These are phyloP conservation scores for Eucalyptus regnans DNA, from an alignment of 345 rosid genomes.

Conservation along the genomic window DNA sequence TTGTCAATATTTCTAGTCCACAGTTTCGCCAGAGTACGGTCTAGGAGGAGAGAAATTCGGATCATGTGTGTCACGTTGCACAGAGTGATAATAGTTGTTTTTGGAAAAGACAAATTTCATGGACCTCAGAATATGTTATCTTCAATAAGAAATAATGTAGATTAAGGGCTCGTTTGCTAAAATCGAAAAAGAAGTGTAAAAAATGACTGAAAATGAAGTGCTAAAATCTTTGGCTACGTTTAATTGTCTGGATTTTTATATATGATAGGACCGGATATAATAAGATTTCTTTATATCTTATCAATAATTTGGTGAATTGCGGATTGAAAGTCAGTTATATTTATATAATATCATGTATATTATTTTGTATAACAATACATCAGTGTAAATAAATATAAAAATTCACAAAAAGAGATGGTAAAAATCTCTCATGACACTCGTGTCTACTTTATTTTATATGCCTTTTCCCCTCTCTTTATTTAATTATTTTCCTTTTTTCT, in stretches of 20 bases:
- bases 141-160: not conserved
- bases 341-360: too few relatives aligned
- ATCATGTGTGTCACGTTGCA: not conserved
- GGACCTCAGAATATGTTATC: not conserved
- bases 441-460: too few relatives aligned
- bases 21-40: not conserved
- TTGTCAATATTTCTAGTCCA: not conserved
- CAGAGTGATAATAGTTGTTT: not conserved
- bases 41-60: not conserved
- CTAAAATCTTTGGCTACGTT: not conserved
- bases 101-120: not conserved
- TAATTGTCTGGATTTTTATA: too few relatives aligned
- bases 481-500: too few relatives aligned
- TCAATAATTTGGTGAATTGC: accelerated
- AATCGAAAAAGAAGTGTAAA: not conserved
- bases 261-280: too few relatives aligned
- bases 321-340: too few relatives aligned
- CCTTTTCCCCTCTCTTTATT: too few relatives aligned
- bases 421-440: too few relatives aligned
- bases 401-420: accelerated
- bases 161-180: not conserved
- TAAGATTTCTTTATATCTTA: too few relatives aligned
- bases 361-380: too few relatives aligned
- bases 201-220: not conserved
- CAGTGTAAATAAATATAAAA: too few relatives aligned